Base-by-base conservation (phyloP, 2,329 filamentous ascomycete genomes). In the Xylariaceae sp. region DNA sequence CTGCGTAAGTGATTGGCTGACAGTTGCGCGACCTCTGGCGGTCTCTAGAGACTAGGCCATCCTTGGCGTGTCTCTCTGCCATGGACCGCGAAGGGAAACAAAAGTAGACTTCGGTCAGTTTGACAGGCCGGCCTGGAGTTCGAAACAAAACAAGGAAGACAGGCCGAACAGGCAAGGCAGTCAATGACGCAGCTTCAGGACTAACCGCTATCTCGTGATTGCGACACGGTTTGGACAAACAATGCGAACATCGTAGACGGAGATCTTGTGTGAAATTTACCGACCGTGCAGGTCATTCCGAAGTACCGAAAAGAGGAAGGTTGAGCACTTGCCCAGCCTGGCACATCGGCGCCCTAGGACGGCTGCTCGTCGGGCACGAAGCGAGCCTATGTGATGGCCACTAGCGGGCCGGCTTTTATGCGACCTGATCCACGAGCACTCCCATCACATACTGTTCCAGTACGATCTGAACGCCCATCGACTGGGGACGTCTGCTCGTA, bases 381-480 rank as follows among this genome's bases (percentile, higher is more conserved):
- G 45, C 50, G 50, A 51, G n/a, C n/a, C n/a, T n/a, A 44, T 52
- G 54, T 57, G 56, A 58, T 54, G 22, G 22, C 22, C 11, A 11
- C 11, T 26, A 48, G 50, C 48, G 56, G 52, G 56, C 51, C 55
- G 56, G 53, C 53, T 56, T 54, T 56, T 46, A 54, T 52, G 52
- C 53, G 55, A 49, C 56, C 56, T 53, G 38, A 48, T 46, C 54
- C 53, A 52, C 52, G 47, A 54, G 45, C 44, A 49, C 48, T 42
- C 53, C 56, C 51, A 50, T 52, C 47, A 52, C 50, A 55, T 54
- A 44, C 47, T 44, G 41, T 52, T 54, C 48, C 48, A 53, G 50
- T 49, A 46, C 48, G 47, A 59, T 57, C 48, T 51, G 49, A 48
- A 45, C 16, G 22, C 22, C 22, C 22, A 26, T 26, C 22, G 11